Evolutionary conservation across 345 rosid species (phyloP), one percentile per base, ranked within the genome.

Genomic region (Salix brachista): DNA sequence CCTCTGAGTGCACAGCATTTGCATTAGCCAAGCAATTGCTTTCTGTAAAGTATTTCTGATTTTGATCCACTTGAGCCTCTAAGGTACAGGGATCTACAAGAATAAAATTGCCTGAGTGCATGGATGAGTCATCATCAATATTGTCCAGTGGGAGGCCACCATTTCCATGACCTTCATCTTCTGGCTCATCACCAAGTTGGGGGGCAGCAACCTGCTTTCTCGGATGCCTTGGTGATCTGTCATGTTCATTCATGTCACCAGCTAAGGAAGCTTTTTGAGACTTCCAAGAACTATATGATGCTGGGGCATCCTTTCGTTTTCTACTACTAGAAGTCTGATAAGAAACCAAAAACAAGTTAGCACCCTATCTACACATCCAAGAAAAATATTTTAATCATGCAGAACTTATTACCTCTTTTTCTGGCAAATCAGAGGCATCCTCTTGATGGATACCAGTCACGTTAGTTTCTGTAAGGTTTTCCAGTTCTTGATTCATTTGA

Each of bases 401-500:
- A 48, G 42, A 73, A 69, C 62, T n/a, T 34, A 26, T 69, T 86
- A 92, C 97, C 83, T 50, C 72, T 69, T 82, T 81, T 69, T 62
- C 76, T 41, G 79, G 80, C 77, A 69, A 41, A 73, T 39, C 83
- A 78, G 83, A 80, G 64, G 50, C 76, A 78, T 74, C 70, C 78
- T 78, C 91, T 70, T 41, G 42, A 67, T 74, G 79, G 44, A 60
- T 69, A 74, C 74, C 41, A 74, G 28, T 74, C 2, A 73, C 79
- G 73, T 78, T 78, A 58, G 79, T 71, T 74, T 81, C 85, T 4
- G 66, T 30, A 56, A 65, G 44, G 65, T 84, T 75, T 17, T 41
- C 23, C 41, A 61, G 72, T 66, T 76, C 86, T 74, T 75, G 82
- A 76, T 72, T 77, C 39, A 34, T 32, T 41, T 72, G 84, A 42